Base-by-base conservation (phyloP, 768 basidiomycete genomes). In the Xerocomellus intermedius region DNA sequence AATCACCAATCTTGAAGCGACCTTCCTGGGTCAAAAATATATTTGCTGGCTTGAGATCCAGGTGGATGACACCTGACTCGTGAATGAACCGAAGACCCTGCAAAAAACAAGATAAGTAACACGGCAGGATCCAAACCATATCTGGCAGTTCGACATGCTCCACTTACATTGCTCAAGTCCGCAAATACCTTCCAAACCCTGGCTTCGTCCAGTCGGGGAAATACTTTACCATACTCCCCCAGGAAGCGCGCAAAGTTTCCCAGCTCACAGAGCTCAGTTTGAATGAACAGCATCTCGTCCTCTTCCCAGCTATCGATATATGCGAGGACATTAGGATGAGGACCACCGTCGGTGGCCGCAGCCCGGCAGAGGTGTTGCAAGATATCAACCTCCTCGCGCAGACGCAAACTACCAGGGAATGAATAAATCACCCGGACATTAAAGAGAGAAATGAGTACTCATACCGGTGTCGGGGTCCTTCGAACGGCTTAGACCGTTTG, bases 271-370 rank as follows among this genome's bases (percentile, higher is more conserved):
- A 99, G 81, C 69, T 96, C 94, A 4, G 97, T 98, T 62, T 87
- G 91, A 64, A 99, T 98, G 73, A 82, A 98, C 24, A 98, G 75
- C 46, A 83, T 80, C 48, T 91, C 86, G 49, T 87, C 83, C 69
- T 97, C 87, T 73, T 99, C 97, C 97, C 97, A 98, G 59, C 92
- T 94, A 73, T 97, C 93, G 56, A 94, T 78, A 65, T 94, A 96
- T 17, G 81, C 81, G 33, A 99, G 79, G 16, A 98, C 86, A 71
- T 97, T 94, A 0, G 89, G 82, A 72, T 93, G 89, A 26, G 63
- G 70, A 30, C 71, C 62, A 14, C 52, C 61, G 45, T 60, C 52
- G 16, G 55, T 46, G 12, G 50, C 56, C 24, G 67, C 75, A 54
- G 73, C 71, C n/a, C 69, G 70, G 52, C 71, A 73, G 7, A 98